Percentiles rank a stretch among this genome's conserved stretches.
Evolutionary conservation across 176 grass and related monocot species (phyloP).

Genomic region (Puya raimondii): DNA sequence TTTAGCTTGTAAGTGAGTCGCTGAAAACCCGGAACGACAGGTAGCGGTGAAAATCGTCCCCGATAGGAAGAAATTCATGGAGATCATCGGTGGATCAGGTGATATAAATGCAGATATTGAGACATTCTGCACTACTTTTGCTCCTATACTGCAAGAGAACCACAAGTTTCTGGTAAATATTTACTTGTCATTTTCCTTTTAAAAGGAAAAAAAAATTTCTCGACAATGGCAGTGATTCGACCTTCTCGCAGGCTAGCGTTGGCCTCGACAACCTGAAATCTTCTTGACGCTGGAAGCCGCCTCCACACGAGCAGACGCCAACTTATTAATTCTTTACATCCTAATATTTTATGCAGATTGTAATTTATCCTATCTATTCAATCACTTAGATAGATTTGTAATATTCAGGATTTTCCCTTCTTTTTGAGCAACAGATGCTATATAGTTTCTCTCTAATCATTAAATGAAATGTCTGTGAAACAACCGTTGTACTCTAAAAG

Average conservation of each 20-base stretch:
- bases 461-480: too few species aligned
- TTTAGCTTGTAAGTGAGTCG: neutral
- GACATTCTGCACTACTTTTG: slow-evolving; percentile 22
- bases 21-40: slow-evolving; percentile 3
- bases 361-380: too few species aligned
- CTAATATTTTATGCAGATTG: too few species aligned
- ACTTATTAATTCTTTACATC: too few species aligned
- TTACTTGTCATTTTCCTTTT: neutral
- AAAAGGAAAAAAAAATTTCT: neutral
- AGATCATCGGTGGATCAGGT: slow-evolving; percentile 23
- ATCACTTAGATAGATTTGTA: too few species aligned
- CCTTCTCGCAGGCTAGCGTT: slow-evolving; percentile 22
- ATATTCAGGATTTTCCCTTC: too few species aligned
- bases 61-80: slow-evolving; percentile 33
- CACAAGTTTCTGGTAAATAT: slow-evolving; percentile 30
- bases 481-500: too few species aligned
- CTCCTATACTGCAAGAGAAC: slow-evolving; percentile 27
- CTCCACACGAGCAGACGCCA: too few species aligned
- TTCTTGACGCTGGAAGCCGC: slow-evolving; percentile 10
- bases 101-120: slow-evolving; percentile 29
- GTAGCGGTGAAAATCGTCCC: slow-evolving; percentile 34
- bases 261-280: slow-evolving; percentile 32
- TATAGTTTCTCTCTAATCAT: too few species aligned
- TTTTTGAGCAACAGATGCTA: too few species aligned
- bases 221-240: neutral